phyloP scores from a whole-genome alignment of 2,329 filamentous ascomycete species.

The Bertia moriformis region DNA sequence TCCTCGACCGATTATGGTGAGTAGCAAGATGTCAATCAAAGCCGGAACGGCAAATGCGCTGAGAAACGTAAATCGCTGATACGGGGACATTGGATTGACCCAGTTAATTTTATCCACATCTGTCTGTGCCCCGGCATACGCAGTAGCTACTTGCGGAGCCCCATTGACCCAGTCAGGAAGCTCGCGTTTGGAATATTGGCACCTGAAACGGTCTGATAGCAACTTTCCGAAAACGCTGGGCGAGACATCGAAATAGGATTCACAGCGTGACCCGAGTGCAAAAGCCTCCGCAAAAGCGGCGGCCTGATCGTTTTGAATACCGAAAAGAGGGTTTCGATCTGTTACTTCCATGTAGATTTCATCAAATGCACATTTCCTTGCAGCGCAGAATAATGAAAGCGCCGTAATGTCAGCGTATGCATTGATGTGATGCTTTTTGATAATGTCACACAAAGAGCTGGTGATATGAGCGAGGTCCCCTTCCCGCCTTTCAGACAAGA shows the following conservation, averaged over 20 bases:
- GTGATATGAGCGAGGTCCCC: slow-evolving; percentile 12
- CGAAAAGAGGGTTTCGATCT: slow-evolving; percentile 37
- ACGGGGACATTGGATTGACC: slow-evolving; percentile 23
- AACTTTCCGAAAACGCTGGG: slow-evolving; percentile 22
- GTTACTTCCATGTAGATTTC: slow-evolving; percentile 41
- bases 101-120: slow-evolving; percentile 32
- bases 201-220: slow-evolving; percentile 7
- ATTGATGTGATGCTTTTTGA: slow-evolving; percentile 8
- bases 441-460: slow-evolving; percentile 11
- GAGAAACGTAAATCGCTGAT: slow-evolving; percentile 34
- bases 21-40: slow-evolving; percentile 35
- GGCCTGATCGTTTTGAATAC: slow-evolving; percentile 37
- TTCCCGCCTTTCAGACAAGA: slow-evolving; percentile 6
- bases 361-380: slow-evolving; percentile 33
- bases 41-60: slow-evolving; percentile 38
- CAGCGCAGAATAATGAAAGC: slow-evolving; percentile 34
- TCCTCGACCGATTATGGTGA: slow-evolving; percentile 35
- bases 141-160: slow-evolving; percentile 29
- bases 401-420: slow-evolving; percentile 26
- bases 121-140: slow-evolving; percentile 34
- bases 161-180: slow-evolving; percentile 17
- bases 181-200: slow-evolving; percentile 6
- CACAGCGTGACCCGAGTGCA: slow-evolving; percentile 38
- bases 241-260: slow-evolving; percentile 36
- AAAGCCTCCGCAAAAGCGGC: slow-evolving; percentile 41